These are phyloP conservation scores for Brassica hybrid DNA, from an alignment of 441 rosid genomes.

Conservation along the genomic window DNA sequence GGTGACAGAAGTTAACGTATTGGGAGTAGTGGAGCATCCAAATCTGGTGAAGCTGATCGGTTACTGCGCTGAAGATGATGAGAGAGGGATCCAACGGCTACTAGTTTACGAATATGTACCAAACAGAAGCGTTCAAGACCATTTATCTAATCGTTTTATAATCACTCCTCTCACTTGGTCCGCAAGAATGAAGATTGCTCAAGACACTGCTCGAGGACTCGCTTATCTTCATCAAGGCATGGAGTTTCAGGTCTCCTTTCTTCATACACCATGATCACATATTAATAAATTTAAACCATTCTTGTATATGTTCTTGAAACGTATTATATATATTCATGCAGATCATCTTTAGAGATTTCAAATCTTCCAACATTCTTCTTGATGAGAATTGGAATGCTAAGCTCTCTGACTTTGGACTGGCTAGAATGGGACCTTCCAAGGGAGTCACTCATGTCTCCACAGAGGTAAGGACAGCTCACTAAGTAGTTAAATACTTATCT, in stretches of 20 bases:
- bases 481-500: background rate
- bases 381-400: conserved; percentile 77
- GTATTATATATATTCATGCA: conserved; percentile 22
- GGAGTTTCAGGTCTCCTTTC: conserved; percentile 80
- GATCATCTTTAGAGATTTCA: conserved; percentile 82
- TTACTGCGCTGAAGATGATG: conserved; percentile 80
- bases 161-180: conserved; percentile 63
- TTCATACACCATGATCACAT: conserved; percentile 4
- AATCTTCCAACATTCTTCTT: conserved; percentile 72
- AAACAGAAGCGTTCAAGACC: conserved; percentile 71
- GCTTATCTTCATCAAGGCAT: conserved; percentile 80
- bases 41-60: conserved; percentile 73
- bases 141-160: conserved; percentile 52
- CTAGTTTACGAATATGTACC: conserved; percentile 71
- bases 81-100: conserved; percentile 85
- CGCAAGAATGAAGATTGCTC: conserved; percentile 66
- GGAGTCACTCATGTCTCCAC: conserved; percentile 77
- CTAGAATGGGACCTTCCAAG: conserved; percentile 69
- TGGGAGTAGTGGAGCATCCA: conserved; percentile 77
- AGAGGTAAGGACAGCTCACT: conserved; percentile 49
- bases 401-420: conserved; percentile 75
- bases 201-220: conserved; percentile 69
- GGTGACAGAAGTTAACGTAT: conserved; percentile 78
- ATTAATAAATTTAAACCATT: background rate
- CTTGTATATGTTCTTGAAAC: conserved; percentile 4